phyloP scores from a whole-genome alignment of 345 rosid species.

The Ailanthus altissimus region DNA sequence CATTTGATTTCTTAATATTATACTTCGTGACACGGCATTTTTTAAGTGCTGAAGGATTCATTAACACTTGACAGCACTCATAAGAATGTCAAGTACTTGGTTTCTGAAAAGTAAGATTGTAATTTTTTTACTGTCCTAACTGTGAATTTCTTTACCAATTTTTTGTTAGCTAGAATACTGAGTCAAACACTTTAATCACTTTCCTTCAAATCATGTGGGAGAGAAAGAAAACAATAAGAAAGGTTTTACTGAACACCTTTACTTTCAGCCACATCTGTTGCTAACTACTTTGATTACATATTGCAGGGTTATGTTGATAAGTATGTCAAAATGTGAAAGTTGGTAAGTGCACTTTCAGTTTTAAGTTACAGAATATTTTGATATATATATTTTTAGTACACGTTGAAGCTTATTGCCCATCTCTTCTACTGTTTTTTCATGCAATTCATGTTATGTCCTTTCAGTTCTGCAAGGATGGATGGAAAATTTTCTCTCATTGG shows the following conservation, averaged over 20 bases:
- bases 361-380: conserved; percentile 3
- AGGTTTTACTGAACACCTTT: not conserved
- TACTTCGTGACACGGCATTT: not conserved
- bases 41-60: not conserved
- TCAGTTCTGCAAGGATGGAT: not conserved
- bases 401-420: not conserved
- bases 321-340: conserved; percentile 64
- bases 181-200: not conserved
- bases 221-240: not conserved
- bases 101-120: not conserved
- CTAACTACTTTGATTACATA: conserved; percentile 1
- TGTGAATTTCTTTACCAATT: not conserved
- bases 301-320: conserved; percentile 88
- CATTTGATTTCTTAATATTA: not conserved
- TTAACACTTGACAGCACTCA: not conserved
- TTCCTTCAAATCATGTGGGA: not conserved
- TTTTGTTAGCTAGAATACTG: not conserved
- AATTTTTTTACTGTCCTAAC: not conserved
- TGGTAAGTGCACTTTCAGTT: conserved; percentile 1
- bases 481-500: conserved; percentile 1
- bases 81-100: not conserved
- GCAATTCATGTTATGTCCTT: not conserved
- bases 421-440: not conserved
- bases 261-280: not conserved
- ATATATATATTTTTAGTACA: not conserved